Percentiles rank a stretch among this genome's conserved stretches.
Conservation (phyloP, 2,329 filamentous ascomycete genomes). For the Cladosporium sp. region DNA sequence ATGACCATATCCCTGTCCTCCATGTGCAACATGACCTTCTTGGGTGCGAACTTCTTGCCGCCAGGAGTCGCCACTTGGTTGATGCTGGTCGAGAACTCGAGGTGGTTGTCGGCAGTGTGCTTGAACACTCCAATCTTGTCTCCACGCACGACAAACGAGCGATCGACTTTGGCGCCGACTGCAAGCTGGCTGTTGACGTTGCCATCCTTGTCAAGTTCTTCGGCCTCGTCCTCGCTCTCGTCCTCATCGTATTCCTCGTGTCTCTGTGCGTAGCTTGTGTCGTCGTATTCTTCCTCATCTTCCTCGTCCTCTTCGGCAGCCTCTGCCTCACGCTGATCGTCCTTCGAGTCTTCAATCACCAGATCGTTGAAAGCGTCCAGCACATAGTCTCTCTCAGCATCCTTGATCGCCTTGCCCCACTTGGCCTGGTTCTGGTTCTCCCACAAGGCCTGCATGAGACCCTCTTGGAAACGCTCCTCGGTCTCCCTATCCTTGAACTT, state of each 20-base stretch:
- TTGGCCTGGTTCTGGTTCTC: conserved; percentile 93
- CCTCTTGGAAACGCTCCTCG: conserved; percentile 86
- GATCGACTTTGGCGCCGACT: conserved; percentile 94
- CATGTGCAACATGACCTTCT: conserved; percentile 94
- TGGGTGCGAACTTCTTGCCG: conserved; percentile 86
- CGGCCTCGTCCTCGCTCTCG: conserved; percentile 76
- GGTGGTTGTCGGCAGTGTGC: conserved; percentile 85
- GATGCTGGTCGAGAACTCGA: conserved; percentile 96
- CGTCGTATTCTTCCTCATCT: conserved; percentile 58
- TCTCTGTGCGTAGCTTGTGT: conserved; percentile 64
- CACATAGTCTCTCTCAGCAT: conserved; percentile 90
- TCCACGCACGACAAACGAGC: conserved; percentile 93
- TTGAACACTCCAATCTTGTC: conserved; percentile 99
- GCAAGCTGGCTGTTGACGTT: conserved; percentile 92
- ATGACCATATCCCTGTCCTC: conserved; percentile 88
- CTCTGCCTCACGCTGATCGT: conserved; percentile 56
- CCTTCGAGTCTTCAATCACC: conserved; percentile 76
- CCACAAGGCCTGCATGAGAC: conserved; percentile 93
- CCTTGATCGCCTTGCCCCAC: conserved; percentile 83
- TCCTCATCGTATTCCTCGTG: conserved; percentile 75
- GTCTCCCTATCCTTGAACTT: conserved; percentile 83
- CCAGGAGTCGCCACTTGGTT: conserved; percentile 89
- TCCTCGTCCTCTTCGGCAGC: conserved; percentile 56
- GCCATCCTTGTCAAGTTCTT: conserved; percentile 70
- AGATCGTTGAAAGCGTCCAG: conserved; percentile 94